Evolutionary conservation across 768 basidiomycete species (phyloP), one percentile per base, ranked within the genome.

Genomic region (Auricularia cornea): DNA sequence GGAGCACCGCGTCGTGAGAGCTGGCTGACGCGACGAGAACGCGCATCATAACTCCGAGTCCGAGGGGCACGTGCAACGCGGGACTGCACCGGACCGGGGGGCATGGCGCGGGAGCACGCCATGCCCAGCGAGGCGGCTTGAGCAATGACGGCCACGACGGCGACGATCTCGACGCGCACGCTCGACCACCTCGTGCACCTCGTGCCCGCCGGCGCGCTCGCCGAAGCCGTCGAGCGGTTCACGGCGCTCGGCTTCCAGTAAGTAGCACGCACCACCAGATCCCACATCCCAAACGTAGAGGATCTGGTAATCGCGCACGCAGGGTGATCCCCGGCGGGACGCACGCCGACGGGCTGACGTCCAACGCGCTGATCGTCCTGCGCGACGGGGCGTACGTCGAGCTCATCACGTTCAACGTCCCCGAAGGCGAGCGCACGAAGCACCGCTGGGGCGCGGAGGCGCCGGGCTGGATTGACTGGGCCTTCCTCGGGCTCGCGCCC

Each of bases 101-200:
- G 10, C 5, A 48, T 48, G 44, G 44, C 20, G 23, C 44, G 6
- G 44, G 3, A 48, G 16, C 20, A 48, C 44, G 44, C 44, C 44
- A 18, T 20, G 10, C 44, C 16, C 16, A 18, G 20, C 20, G n/a
- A n/a, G n/a, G 44, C 10, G 20, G 35, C 35, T 38, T 38, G 35
- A 38, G 35, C 35, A 14, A 8, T 38, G 10, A 10, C 35, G 10
- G 16, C 35, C 10, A 38, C 16, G 35, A 38, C 35, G 10, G 20
- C 23, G 44, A 20, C 44, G 16, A 18, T 48, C 12, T 48, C 44
- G 6, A 83, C 81, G 2, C 74, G 71, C 52, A 80, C 72, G 31
- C 69, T 89, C 12, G 89, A 90, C 66, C 89, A 90, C 66, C 83
- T 90, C 63, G 81, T 90, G 0, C 84, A 89, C 70, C 76, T 90